phyloP scores from a whole-genome alignment of 768 basidiomycete genomes.

The Clitopilus passeckerianus region DNA sequence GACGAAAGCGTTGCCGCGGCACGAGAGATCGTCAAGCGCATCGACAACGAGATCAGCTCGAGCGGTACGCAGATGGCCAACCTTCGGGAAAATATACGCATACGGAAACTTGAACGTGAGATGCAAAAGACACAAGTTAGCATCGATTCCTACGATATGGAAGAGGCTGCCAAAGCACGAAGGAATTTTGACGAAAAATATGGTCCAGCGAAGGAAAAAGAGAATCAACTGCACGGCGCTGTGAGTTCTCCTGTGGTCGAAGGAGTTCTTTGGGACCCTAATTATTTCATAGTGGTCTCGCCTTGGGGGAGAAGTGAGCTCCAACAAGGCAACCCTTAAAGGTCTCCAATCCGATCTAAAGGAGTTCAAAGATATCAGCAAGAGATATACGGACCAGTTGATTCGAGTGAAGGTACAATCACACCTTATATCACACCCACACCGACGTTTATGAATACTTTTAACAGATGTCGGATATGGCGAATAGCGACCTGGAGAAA shows the following conservation, averaged over 20 bases:
- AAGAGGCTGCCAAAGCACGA: conserved; percentile 79
- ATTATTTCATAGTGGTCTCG: conserved; percentile 57
- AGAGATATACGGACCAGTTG: conserved; percentile 84
- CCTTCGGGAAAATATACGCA: conserved; percentile 78
- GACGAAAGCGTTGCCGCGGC: conserved; percentile 29
- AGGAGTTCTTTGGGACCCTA: no score
- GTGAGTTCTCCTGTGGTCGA: conserved; percentile 29
- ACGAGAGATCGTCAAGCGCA: conserved; percentile 41
- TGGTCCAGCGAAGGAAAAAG: conserved; percentile 62
- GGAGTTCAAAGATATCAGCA: conserved; percentile 85
- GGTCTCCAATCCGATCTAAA: conserved; percentile 65
- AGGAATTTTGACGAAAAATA: conserved; percentile 84
- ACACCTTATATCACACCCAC: conserved; percentile 1
- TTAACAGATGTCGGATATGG: conserved; percentile 91
- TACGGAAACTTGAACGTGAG: conserved; percentile 62
- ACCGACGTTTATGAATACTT: not conserved
- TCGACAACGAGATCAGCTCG: conserved; percentile 79
- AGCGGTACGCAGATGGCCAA: conserved; percentile 65
- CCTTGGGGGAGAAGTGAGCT: conserved; percentile 78
- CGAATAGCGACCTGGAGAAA: conserved; percentile 95
- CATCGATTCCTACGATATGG: conserved; percentile 76
- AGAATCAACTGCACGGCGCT: conserved; percentile 65
- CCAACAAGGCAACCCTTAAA: conserved; percentile 58
- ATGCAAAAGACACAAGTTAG: conserved; percentile 64
- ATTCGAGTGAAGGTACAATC: conserved; percentile 83